These are phyloP conservation scores for Daldinia caldariorum DNA, from an alignment of 495 filamentous ascomycete species.

Conservation along the genomic window DNA sequence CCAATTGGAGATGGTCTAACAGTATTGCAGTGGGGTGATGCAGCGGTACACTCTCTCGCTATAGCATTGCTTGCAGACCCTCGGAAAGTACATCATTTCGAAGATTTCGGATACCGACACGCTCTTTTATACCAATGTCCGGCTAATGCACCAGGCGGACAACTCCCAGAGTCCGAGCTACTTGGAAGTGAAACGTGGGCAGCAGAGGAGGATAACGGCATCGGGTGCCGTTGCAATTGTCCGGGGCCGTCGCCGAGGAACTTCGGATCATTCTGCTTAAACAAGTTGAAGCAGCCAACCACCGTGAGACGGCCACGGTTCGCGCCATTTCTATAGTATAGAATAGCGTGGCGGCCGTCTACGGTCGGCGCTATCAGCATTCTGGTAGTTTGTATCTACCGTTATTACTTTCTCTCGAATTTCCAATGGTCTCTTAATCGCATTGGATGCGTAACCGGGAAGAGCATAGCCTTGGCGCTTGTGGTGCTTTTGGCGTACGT, in stretches of 20 bases:
- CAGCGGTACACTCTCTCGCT: slow-evolving; percentile 56
- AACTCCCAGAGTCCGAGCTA: slow-evolving; percentile 37
- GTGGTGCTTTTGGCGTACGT: slow-evolving; percentile 38
- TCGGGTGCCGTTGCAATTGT: slow-evolving; percentile 50
- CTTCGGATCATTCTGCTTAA: slow-evolving; percentile 37
- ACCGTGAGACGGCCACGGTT: slow-evolving; percentile 44
- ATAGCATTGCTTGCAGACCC: slow-evolving; percentile 53
- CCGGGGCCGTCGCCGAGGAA: slow-evolving; percentile 35
- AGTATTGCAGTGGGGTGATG: slow-evolving; percentile 53
- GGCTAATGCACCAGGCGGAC: slow-evolving; percentile 45
- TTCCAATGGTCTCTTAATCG: slow-evolving; percentile 16
- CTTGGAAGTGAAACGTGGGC: slow-evolving; percentile 40
- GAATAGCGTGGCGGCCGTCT: slow-evolving; percentile 2
- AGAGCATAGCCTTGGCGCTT: slow-evolving; percentile 41
- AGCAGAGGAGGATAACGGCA: slow-evolving; percentile 42
- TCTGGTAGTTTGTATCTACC: slow-evolving; percentile 26
- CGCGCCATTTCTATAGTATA: slow-evolving; percentile 36
- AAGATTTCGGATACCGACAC: slow-evolving; percentile 56
- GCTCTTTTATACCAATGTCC: slow-evolving; percentile 49
- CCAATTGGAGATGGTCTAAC: slow-evolving; percentile 4
- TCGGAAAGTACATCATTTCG: slow-evolving; percentile 56
- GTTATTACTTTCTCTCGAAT: slow-evolving; percentile 27
- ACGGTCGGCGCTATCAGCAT: slow-evolving; percentile 5
- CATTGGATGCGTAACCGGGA: slow-evolving; percentile 28
- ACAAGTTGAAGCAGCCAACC: slow-evolving; percentile 46